A percentile compares a stretch with the other conserved stretches of the same genome.
phyloP scores from a whole-genome alignment of 345 rosid genomes.

The Garcia nutans region DNA sequence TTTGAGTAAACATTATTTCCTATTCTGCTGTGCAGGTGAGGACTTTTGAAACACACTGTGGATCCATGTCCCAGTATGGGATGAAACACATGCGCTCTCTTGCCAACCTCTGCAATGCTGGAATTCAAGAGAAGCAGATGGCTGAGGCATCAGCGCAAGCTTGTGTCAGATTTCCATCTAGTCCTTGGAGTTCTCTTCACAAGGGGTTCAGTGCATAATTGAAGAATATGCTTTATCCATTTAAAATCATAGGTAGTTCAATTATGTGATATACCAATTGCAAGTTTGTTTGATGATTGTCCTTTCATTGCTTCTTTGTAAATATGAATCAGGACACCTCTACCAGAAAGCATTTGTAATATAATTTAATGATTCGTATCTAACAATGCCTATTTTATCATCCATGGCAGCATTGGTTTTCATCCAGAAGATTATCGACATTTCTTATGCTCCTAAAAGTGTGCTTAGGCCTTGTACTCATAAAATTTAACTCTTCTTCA shows the following conservation, averaged over 20 bases:
- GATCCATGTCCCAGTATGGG: conserved; percentile 86
- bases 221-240: background rate
- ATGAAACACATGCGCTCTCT: conserved; percentile 95
- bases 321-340: conserved; percentile 7
- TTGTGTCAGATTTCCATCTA: conserved; percentile 59
- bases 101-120: conserved; percentile 88
- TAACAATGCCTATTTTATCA: background rate
- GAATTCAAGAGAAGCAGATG: conserved; percentile 63
- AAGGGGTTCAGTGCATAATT: conserved; percentile 78
- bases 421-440: background rate
- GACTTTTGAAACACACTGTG: conserved; percentile 83
- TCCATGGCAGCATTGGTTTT: background rate
- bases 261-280: background rate
- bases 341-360: background rate
- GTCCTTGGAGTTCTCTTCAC: conserved; percentile 82
- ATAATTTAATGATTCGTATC: background rate
- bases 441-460: too few relatives aligned
- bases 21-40: conserved; percentile 53
- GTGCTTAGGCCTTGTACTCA: too few relatives aligned
- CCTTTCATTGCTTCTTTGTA: conserved; percentile 29
- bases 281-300: background rate
- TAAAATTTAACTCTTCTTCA: too few relatives aligned
- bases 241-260: background rate
- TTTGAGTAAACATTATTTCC: background rate
- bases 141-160: conserved; percentile 88